A percentile compares a stretch with the other conserved stretches of the same genome.
These are phyloP conservation scores for Leishmania lainsoni DNA, from an alignment of 208 protist species.

Conservation along the genomic window DNA sequence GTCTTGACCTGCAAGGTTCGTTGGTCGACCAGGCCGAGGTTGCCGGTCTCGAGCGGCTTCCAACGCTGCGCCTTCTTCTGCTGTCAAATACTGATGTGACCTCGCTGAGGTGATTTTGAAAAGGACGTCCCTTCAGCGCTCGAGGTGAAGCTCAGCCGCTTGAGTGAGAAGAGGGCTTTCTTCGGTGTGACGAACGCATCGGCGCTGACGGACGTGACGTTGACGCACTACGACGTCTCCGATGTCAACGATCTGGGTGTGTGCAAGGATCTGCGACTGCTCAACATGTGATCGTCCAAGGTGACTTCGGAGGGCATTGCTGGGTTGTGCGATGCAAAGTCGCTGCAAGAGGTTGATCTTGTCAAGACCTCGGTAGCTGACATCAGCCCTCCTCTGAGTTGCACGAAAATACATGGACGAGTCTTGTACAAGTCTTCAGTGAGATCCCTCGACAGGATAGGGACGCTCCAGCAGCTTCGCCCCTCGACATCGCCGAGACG, in stretches of 20 bases:
- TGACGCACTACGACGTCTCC: constrained; percentile 31
- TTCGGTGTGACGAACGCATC: constrained; percentile 10
- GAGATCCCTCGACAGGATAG: constrained; percentile 28
- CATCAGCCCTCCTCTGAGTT: constrained; percentile 27
- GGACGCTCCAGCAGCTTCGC: constrained; percentile 10
- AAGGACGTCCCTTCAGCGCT: constrained; percentile 22
- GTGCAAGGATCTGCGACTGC: constrained; percentile 12
- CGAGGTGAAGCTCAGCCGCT: constrained; percentile 19
- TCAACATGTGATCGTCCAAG: constrained; percentile 35
- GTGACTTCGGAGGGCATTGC: constrained; percentile 30
- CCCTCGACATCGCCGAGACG: constrained; percentile 45
- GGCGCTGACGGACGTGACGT: constrained; percentile 16
- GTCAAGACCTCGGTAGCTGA: constrained; percentile 28
- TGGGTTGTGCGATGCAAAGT: constrained; percentile 8
- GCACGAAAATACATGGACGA: constrained; percentile 15
- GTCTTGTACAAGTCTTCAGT: constrained; percentile 31
- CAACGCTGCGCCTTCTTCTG: constrained; percentile 22
- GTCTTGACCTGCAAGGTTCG: constrained; percentile 24
- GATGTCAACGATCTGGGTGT: constrained; percentile 15
- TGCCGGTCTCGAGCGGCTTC: constrained; percentile 15
- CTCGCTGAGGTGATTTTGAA: constrained; percentile 5
- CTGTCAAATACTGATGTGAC: constrained; percentile 31
- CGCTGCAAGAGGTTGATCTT: constrained; percentile 34
- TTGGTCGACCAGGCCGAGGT: constrained; percentile 21
- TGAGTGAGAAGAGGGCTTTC: constrained; percentile 9